phyloP scores from a whole-genome alignment of 2,329 filamentous ascomycete genomes.

The Didymella arachidicola region DNA sequence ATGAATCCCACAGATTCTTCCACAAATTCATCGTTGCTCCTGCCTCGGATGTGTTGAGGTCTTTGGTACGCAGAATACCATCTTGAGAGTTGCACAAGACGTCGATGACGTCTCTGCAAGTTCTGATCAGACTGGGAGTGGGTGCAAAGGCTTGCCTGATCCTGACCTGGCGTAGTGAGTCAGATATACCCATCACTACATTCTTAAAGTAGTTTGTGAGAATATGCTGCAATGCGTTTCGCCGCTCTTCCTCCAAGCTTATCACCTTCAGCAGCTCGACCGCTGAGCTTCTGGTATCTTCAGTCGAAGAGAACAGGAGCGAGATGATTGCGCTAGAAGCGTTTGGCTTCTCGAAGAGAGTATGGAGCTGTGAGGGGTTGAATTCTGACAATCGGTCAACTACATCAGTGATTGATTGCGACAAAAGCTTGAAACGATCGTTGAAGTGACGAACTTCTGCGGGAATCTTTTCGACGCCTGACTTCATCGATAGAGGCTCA shows the following conservation, averaged over 20 bases:
- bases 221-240: constrained; percentile 68
- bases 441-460: constrained; percentile 79
- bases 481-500: constrained; percentile 68
- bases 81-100: constrained; percentile 70
- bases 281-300: constrained; percentile 79
- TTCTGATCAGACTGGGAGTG: constrained; percentile 66
- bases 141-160: constrained; percentile 67
- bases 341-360: constrained; percentile 71
- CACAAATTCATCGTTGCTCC: constrained; percentile 78
- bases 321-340: constrained; percentile 79
- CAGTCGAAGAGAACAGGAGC: constrained; percentile 80
- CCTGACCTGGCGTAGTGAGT: constrained; percentile 64
- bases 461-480: constrained; percentile 50
- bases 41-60: constrained; percentile 68
- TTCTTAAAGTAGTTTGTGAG: constrained; percentile 64
- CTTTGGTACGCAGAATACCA: constrained; percentile 66
- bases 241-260: constrained; percentile 71
- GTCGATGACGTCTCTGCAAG: constrained; percentile 68
- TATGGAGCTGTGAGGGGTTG: constrained; percentile 70
- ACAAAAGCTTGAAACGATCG: constrained; percentile 68
- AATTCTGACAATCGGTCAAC: constrained; percentile 84
- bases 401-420: constrained; percentile 72
- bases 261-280: constrained; percentile 84
- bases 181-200: constrained; percentile 64
- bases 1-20: constrained; percentile 81